These are phyloP conservation scores for Porphyrellus sp. DNA, from an alignment of 1,284 basidiomycete genomes.

Conservation along the genomic window DNA sequence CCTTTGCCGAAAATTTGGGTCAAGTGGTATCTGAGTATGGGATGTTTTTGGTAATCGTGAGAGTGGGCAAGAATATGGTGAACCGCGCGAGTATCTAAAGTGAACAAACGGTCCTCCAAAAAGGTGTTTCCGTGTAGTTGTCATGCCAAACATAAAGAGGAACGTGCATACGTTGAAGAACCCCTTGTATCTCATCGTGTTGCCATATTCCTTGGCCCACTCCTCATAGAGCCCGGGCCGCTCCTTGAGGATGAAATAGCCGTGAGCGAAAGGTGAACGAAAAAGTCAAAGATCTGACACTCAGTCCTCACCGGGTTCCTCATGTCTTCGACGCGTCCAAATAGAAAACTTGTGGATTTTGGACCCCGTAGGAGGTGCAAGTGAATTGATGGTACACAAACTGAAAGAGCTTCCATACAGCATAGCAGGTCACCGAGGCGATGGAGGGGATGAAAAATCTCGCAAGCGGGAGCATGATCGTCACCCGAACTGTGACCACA, in stretches of 20 bases:
- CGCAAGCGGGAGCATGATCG: background rate
- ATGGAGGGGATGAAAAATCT: background rate
- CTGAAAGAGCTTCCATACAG: background rate
- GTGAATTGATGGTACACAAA: background rate
- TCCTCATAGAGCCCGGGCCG: background rate
- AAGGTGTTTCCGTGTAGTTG: background rate
- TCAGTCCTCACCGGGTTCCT: background rate
- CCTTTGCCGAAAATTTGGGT: background rate
- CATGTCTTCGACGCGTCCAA: background rate
- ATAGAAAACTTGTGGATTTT: background rate
- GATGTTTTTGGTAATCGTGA: background rate
- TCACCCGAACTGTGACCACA: too few relatives aligned
- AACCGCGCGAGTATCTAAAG: background rate
- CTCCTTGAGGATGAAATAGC: background rate
- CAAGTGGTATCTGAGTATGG: background rate
- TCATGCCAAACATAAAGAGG: background rate
- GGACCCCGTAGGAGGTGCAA: constrained; percentile 1
- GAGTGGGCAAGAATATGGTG: background rate
- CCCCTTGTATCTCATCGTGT: background rate
- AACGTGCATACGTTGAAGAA: background rate
- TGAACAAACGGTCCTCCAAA: background rate
- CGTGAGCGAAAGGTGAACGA: background rate
- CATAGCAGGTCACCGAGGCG: background rate
- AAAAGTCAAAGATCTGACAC: background rate
- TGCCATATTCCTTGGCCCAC: background rate